Conservation (phyloP, 164 flowering plant genomes). For the Dillenia turbinata region DNA sequence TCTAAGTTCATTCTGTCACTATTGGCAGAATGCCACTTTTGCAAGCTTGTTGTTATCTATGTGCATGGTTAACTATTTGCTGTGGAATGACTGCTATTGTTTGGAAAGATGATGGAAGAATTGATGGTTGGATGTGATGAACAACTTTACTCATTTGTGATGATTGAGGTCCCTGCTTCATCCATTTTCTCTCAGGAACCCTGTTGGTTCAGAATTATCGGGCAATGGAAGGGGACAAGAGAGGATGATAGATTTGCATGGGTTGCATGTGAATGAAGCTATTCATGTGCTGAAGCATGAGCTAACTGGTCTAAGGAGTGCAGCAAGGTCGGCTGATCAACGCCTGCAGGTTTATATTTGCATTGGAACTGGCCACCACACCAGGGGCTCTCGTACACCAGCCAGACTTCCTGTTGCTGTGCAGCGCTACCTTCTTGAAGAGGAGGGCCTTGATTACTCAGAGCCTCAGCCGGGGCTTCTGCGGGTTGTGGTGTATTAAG, state of each 20-base stretch:
- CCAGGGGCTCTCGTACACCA: constrained; percentile 84
- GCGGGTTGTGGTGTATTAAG: constrained; percentile 81
- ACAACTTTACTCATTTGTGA: background rate
- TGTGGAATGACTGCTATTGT: no score
- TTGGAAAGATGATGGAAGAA: background rate
- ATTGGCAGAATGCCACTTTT: no score
- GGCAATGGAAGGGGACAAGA: constrained; percentile 66
- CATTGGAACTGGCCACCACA: constrained; percentile 97
- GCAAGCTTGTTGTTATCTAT: no score
- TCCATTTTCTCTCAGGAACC: constrained; percentile 47
- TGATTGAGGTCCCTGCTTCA: background rate
- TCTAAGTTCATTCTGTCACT: no score
- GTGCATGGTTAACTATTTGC: no score
- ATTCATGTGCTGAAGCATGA: constrained; percentile 80
- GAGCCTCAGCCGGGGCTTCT: constrained; percentile 97
- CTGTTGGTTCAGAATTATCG: constrained; percentile 41
- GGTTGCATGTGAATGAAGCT: constrained; percentile 90
- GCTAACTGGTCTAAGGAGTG: constrained; percentile 51
- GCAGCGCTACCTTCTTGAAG: constrained; percentile 80
- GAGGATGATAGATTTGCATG: constrained; percentile 88
- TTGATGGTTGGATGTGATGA: background rate
- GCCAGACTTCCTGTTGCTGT: constrained; percentile 88
- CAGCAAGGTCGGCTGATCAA: constrained; percentile 74
- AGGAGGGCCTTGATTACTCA: constrained; percentile 77
- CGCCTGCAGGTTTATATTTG: constrained; percentile 75